Conservation (phyloP, 2,329 filamentous ascomycete genomes). For the Lomentospora prolificans region DNA sequence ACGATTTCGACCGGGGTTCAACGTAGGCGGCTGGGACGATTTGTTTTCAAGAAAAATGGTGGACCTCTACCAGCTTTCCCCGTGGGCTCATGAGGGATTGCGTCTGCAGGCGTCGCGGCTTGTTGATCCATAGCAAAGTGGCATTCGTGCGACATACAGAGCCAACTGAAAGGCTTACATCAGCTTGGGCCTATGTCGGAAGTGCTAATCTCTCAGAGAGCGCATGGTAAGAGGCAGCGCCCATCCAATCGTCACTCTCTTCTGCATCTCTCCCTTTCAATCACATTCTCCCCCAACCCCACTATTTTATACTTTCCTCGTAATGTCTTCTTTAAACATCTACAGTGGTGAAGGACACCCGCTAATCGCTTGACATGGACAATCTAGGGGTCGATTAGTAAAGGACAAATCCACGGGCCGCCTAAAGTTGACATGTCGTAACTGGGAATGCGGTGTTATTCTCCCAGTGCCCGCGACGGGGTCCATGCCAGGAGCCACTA, state of each 20-base stretch:
- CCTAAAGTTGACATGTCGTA: conserved; percentile 72
- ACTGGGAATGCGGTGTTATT: conserved; percentile 93
- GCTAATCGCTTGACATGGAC: background rate
- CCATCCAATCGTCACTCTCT: background rate
- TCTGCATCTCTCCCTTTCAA: background rate
- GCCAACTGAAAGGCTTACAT: conserved; percentile 14
- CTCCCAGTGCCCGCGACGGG: conserved; percentile 40
- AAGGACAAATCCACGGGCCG: conserved; percentile 55
- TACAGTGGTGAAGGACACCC: too few species aligned
- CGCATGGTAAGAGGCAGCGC: conserved; percentile 60
- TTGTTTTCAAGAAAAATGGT: conserved; percentile 66
- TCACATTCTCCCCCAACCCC: too few species aligned
- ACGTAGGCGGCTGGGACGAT: conserved; percentile 73
- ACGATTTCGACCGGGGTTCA: too few species aligned
- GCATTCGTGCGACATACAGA: conserved; percentile 37
- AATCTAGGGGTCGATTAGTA: conserved; percentile 62
- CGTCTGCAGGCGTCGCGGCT: conserved; percentile 55
- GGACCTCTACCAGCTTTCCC: conserved; percentile 60
- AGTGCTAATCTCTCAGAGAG: conserved; percentile 89
- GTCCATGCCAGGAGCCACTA: conserved; percentile 3
- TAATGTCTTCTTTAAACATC: too few species aligned
- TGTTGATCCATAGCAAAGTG: conserved; percentile 86
- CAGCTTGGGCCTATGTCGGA: conserved; percentile 75
- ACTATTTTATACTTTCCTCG: too few species aligned
- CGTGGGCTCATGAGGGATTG: conserved; percentile 63